Evolutionary conservation across 2,329 filamentous ascomycete genomes (phyloP).

Genomic region (Teratosphaeriaceae sp.): DNA sequence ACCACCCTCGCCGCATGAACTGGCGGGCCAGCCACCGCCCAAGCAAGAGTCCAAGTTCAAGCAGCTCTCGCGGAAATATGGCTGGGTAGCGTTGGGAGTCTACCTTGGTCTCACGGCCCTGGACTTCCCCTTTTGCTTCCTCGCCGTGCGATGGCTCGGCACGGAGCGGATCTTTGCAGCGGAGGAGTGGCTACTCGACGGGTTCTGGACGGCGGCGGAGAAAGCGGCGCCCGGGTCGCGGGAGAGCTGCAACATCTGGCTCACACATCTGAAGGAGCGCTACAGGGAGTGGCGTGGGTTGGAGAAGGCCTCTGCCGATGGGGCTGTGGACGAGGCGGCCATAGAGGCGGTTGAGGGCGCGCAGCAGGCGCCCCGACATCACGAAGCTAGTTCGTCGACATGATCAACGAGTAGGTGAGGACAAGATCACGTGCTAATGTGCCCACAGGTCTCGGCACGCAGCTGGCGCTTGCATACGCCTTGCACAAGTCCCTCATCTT

Average conservation of each 20-base stretch:
- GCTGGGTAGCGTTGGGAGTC: slow-evolving; percentile 87
- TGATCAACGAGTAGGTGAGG: background rate
- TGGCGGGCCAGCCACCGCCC: slow-evolving; percentile 12
- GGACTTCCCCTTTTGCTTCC: slow-evolving; percentile 93
- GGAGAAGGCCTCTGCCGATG: slow-evolving; percentile 10
- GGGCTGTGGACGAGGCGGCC: slow-evolving; percentile 43
- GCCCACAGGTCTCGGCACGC: slow-evolving; percentile 63
- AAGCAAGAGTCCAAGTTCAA: slow-evolving; percentile 49
- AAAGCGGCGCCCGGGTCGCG: slow-evolving; percentile 46
- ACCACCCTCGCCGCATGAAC: background rate
- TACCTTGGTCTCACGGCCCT: slow-evolving; percentile 76
- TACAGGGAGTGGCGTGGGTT: slow-evolving; percentile 10
- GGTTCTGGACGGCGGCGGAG: slow-evolving; percentile 54
- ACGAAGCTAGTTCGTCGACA: slow-evolving; percentile 10
- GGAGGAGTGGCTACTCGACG: slow-evolving; percentile 62
- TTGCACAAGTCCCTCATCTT: slow-evolving; percentile 99
- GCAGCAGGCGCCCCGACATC: background rate
- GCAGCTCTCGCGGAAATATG: slow-evolving; percentile 85
- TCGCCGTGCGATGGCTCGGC: slow-evolving; percentile 75
- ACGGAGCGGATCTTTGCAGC: slow-evolving; percentile 74
- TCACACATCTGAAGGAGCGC: slow-evolving; percentile 31
- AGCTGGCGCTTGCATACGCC: slow-evolving; percentile 87
- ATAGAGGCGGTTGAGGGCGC: slow-evolving; percentile 11
- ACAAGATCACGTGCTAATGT: slow-evolving; percentile 14
- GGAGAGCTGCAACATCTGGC: slow-evolving; percentile 13